Percentiles rank a stretch among this genome's conserved stretches.
Conservation (phyloP, 2,329 filamentous ascomycete genomes). For the Pleoardoris graminearum region DNA sequence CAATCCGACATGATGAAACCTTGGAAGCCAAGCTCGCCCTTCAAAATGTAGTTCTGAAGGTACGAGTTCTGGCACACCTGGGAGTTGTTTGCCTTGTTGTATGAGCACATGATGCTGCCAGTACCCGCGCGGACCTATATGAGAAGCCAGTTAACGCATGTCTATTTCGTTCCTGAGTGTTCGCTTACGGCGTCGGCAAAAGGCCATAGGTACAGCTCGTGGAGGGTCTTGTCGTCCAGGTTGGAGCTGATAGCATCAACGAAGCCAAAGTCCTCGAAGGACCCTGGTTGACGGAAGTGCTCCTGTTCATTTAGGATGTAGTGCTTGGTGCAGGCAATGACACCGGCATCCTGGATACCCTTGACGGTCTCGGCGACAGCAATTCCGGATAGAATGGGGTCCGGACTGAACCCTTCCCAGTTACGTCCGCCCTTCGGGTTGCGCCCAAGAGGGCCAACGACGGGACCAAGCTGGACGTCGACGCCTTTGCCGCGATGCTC, state of each 20-base stretch:
- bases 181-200: conserved; percentile 51
- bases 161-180: not conserved
- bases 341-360: conserved; percentile 79
- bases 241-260: conserved; percentile 64
- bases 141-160: no score
- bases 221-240: conserved; percentile 65
- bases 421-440: conserved; percentile 63
- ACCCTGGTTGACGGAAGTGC: conserved; percentile 66
- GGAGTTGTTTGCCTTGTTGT: conserved; percentile 79
- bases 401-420: conserved; percentile 62
- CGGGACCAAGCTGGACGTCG: conserved; percentile 75
- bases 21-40: conserved; percentile 79
- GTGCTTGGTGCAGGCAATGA: conserved; percentile 74
- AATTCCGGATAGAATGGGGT: conserved; percentile 74
- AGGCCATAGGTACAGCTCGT: conserved; percentile 66
- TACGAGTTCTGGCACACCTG: conserved; percentile 80
- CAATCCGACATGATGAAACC: conserved; percentile 76
- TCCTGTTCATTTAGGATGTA: conserved; percentile 65
- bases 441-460: conserved; percentile 73
- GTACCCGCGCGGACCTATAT: conserved; percentile 52
- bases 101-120: conserved; percentile 62
- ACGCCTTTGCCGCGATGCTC: conserved; percentile 77
- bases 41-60: conserved; percentile 73
- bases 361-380: conserved; percentile 72
- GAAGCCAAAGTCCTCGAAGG: conserved; percentile 64